These are phyloP conservation scores for Saccharomyces hybrid DNA, from an alignment of 1,139 yeast genomes.

Conservation along the genomic window DNA sequence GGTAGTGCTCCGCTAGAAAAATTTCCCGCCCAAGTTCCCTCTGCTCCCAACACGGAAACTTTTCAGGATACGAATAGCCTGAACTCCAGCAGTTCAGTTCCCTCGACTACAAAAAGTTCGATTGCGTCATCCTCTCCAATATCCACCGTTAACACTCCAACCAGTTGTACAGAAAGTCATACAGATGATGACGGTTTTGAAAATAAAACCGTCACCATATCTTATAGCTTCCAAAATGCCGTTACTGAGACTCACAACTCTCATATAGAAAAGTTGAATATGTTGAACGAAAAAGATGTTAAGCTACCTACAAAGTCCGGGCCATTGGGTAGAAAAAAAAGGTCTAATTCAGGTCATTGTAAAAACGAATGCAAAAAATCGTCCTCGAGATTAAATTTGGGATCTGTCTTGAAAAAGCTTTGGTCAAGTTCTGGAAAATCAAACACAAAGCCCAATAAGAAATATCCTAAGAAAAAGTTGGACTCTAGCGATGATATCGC, in stretches of 20 bases:
- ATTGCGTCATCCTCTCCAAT: not conserved
- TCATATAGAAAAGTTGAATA: not conserved
- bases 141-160: not conserved
- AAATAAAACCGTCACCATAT: constrained; percentile 2
- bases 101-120: not conserved
- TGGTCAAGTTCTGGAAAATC: not conserved
- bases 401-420: not conserved
- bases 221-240: not conserved
- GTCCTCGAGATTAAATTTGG: not conserved
- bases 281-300: not conserved
- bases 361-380: not conserved
- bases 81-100: not conserved
- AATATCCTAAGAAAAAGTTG: not conserved
- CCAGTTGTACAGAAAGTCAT: constrained; percentile 1
- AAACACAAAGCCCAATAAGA: not conserved
- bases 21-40: no score
- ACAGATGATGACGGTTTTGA: constrained; percentile 6
- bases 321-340: not conserved
- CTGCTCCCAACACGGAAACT: no score
- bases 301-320: not conserved
- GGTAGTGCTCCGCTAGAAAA: not conserved
- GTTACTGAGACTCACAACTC: constrained; percentile 2
- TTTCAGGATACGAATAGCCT: not conserved
- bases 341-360: not conserved
- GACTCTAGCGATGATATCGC: not conserved